These are phyloP conservation scores for Cantharellus cinnabarinus DNA, from an alignment of 768 basidiomycete genomes.

Conservation along the genomic window DNA sequence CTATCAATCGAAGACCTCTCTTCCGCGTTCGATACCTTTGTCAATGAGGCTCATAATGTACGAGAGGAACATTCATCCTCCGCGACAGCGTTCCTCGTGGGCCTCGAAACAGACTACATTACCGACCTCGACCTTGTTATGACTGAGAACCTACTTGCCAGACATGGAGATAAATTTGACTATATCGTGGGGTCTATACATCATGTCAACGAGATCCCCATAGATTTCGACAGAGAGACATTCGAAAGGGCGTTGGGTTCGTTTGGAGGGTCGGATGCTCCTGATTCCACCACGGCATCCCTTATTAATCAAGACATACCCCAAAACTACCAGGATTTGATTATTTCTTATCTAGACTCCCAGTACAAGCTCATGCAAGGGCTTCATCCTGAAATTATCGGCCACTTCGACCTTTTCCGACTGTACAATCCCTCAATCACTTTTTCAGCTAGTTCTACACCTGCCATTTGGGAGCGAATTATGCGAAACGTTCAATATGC, in stretches of 20 bases:
- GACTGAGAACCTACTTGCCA: conserved; percentile 32
- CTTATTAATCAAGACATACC: conserved; percentile 13
- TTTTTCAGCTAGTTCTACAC: conserved; percentile 21
- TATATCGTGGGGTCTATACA: conserved; percentile 89
- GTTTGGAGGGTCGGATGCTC: conserved; percentile 9
- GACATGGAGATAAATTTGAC: conserved; percentile 37
- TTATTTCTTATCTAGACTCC: conserved; percentile 57
- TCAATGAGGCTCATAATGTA: conserved; percentile 62
- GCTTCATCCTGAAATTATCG: conserved; percentile 73
- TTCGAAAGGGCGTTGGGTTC: conserved; percentile 40
- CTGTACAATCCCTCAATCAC: conserved; percentile 50
- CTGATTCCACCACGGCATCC: neutral
- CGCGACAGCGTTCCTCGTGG: conserved; percentile 62
- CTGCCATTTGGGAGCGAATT: conserved; percentile 40
- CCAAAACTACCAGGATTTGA: neutral
- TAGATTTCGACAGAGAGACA: conserved; percentile 72
- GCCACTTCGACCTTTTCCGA: conserved; percentile 84
- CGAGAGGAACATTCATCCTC: conserved; percentile 32
- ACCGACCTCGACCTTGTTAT: conserved; percentile 39
- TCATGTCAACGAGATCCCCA: conserved; percentile 70
- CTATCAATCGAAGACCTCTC: conserved; percentile 38
- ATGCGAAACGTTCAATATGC: conserved; percentile 58
- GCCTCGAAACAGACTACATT: conserved; percentile 86
- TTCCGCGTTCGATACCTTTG: conserved; percentile 49
- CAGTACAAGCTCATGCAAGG: conserved; percentile 52